Base-by-base conservation (phyloP, 2,329 filamentous ascomycete species). In the Pyricularia sp. region DNA sequence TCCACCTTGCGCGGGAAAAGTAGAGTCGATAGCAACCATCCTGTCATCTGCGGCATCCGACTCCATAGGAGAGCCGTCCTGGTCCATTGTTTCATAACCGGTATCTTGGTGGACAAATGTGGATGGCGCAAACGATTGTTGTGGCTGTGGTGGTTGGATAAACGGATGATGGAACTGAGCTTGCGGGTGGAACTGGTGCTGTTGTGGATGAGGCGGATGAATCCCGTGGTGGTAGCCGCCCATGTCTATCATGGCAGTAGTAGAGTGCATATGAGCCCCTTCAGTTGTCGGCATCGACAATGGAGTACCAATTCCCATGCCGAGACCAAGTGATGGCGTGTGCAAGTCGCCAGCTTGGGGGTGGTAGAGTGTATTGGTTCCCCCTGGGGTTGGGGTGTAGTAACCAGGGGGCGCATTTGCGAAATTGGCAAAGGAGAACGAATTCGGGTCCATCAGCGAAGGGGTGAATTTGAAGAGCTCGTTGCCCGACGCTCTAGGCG, bases 401-500 rank as follows among this genome's bases (percentile, higher is more conserved):
- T 95, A 95, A 17, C 90, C 92, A 20, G 91, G 87, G 64, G 90
- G 87, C 72, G 94, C 91, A 78, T 92, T 92, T 72, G 90, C 88
- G 75, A 97, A 94, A 69, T 85, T 85, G 70, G 88, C 85, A 79
- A 97, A 97, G 28, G 88, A 87, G 77, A 92, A 92, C 33, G 92
- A 91, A 77, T 90, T 93, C 23, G 93, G 89, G 76, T 98, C 94
- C 76, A 98, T 86, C 69, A 97, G 83, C 26, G 93, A 95, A 4
- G 94, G 93, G 2, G 94, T 97, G 75, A 97, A 93, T 72, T 91
- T 87, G 89, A 94, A 95, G 73, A 86, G 88, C 73, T 97, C 93
- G 75, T 91, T 89, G 50, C 69, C 66, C 61, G 90, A 86, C 23
- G 89, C 91, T 77, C 91, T 88, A 5, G 93, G 92, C 3, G 92